A percentile compares a stretch with the other conserved stretches of the same genome.
Evolutionary conservation across 2,329 filamentous ascomycete species (phyloP).

Genomic region (Aureobasidium sp.): DNA sequence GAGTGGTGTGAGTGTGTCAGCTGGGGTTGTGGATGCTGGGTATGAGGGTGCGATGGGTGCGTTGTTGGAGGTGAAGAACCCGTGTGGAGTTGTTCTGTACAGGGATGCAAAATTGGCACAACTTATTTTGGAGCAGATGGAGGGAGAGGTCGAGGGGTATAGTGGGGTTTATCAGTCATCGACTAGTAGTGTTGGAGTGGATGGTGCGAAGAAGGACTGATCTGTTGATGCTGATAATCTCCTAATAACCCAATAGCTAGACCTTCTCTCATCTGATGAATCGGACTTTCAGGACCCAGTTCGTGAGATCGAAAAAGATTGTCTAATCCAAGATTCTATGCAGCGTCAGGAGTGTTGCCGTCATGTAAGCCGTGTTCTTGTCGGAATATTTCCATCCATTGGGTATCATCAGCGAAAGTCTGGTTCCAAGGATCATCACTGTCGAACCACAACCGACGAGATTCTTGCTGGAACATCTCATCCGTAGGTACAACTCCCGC

Average conservation of each 20-base stretch:
- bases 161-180: constrained; percentile 30
- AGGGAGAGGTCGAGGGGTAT: constrained; percentile 30
- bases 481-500: constrained; percentile 9
- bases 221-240: no score
- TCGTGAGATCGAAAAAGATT: no score
- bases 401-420: constrained; percentile 8
- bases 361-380: constrained; percentile 35
- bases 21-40: constrained; percentile 36
- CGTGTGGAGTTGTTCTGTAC: constrained; percentile 26
- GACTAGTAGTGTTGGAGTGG: background rate
- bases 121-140: constrained; percentile 33
- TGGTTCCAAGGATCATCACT: constrained; percentile 14
- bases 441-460: constrained; percentile 12
- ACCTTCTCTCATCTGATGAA: background rate
- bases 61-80: constrained; percentile 24
- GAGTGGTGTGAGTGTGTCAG: constrained; percentile 29
- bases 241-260: background rate
- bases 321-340: no score
- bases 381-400: constrained; percentile 30
- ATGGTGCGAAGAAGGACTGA: background rate
- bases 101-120: constrained; percentile 32
- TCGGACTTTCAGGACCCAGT: no score
- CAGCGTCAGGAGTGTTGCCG: background rate
- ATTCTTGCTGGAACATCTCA: constrained; percentile 14
- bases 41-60: constrained; percentile 35